A percentile compares a stretch with the other conserved stretches of the same genome.
Conservation (phyloP, 1,284 basidiomycete species). For the Fomitopsis schrenkii region DNA sequence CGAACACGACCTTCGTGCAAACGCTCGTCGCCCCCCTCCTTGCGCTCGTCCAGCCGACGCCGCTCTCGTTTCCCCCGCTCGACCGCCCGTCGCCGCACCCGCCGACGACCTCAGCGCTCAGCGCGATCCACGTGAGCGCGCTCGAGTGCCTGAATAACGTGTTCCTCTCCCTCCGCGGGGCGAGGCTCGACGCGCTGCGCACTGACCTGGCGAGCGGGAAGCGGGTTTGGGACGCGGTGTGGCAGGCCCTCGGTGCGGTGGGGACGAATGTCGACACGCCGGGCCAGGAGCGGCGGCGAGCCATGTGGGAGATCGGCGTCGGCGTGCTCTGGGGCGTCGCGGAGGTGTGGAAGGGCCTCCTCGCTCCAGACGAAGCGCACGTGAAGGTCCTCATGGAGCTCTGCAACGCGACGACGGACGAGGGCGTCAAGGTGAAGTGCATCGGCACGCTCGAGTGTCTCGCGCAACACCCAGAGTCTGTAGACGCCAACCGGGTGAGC, state of each 20-base stretch:
- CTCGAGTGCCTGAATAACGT: slow-evolving; percentile 91
- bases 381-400: slow-evolving; percentile 65
- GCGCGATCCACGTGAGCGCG: slow-evolving; percentile 78
- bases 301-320: slow-evolving; percentile 70
- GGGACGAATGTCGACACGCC: slow-evolving; percentile 52
- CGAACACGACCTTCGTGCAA: slow-evolving; percentile 36
- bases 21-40: slow-evolving; percentile 60
- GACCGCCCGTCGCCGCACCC: slow-evolving; percentile 69
- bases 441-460: slow-evolving; percentile 82
- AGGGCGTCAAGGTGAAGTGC: slow-evolving; percentile 64
- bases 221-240: slow-evolving; percentile 58
- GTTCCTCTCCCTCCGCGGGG: slow-evolving; percentile 64
- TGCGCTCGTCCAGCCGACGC: slow-evolving; percentile 64
- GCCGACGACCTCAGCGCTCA: slow-evolving; percentile 80
- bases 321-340: slow-evolving; percentile 81
- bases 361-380: slow-evolving; percentile 57
- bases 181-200: slow-evolving; percentile 27
- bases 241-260: slow-evolving; percentile 50
- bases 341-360: slow-evolving; percentile 57
- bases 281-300: slow-evolving; percentile 62
- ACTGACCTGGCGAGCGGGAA: slow-evolving; percentile 46
- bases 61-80: slow-evolving; percentile 78
- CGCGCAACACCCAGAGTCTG: slow-evolving; percentile 61
- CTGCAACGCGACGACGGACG: slow-evolving; percentile 52
- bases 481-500: slow-evolving; percentile 70